A percentile compares a stretch with the other conserved stretches of the same genome.
Evolutionary conservation across 2,329 filamentous ascomycete genomes (phyloP).

Genomic region (Nemania bipapillata): DNA sequence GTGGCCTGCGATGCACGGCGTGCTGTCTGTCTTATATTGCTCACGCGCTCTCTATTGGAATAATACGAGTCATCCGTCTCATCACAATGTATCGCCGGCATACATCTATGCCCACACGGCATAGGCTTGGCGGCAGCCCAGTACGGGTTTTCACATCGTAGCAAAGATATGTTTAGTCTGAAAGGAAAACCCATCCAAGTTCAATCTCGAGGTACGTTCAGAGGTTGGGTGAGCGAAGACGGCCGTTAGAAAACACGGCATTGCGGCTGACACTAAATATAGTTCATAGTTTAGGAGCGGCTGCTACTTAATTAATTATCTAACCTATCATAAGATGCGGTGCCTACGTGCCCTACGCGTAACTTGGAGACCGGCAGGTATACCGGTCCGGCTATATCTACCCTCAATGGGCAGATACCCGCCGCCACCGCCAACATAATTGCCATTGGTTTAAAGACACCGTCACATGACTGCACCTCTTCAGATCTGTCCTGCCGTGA

Average conservation of each 20-base stretch:
- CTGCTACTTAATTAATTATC: no score
- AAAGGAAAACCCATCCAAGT: no score
- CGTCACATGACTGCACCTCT: constrained; percentile 18
- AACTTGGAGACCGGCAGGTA: no score
- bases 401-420: constrained; percentile 8
- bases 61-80: neutral
- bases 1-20: neutral
- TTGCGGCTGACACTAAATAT: neutral
- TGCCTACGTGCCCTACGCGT: no score
- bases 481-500: neutral
- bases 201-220: no score
- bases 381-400: neutral
- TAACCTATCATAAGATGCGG: neutral
- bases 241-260: no score
- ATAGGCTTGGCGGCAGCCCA: no score
- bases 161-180: no score
- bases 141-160: no score
- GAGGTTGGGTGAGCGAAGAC: no score
- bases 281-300: neutral
- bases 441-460: constrained; percentile 6
- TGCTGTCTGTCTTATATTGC: neutral
- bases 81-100: neutral
- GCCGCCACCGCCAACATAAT: neutral
- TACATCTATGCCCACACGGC: neutral
- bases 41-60: neutral